Base-by-base conservation (phyloP, 2,329 filamentous ascomycete genomes). In the Macrophomina phaseolina region DNA sequence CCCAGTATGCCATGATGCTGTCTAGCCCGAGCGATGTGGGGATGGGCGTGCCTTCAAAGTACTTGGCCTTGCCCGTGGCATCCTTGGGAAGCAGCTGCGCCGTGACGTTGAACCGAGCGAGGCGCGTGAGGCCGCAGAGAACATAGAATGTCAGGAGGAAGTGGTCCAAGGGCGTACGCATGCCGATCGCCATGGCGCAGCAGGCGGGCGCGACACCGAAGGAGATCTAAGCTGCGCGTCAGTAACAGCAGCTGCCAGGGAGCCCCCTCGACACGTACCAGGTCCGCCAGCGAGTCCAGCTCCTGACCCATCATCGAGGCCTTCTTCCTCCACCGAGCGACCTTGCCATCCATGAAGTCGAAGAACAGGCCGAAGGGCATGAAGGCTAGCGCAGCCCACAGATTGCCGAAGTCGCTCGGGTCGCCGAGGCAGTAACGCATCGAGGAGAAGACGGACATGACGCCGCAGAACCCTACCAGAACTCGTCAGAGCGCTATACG, bases 271-370 rank as follows among this genome's bases (percentile, higher is more conserved):
- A 46, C 36, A 75, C 87, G 34, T 90, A 97, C 93, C 84, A 99
- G 79, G 78, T 99, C 95, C 65, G 95, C 95, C 56, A 99, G 85
- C 6, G 94, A 98, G 79, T 99, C 95, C 66, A 99, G 84, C 81
- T 99, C 95, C 80, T 97, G 94, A 12, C 95, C 95, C 94, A 99
- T 98, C 77, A 99, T 84, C 73, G 92, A 96, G 74, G 92, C 95
- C 89, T 97, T 99, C 82, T 93, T 91, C 78, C 95, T 89, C 95
- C 95, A 98, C 71, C 95, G 86, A 70, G 95, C 95, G 66, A 99
- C 94, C 77, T 94, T 95, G 76, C 95, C 95, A 79, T 99, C 95
- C 86, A 98, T 93, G 77, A 97, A 96, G 80, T 99, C 95, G 79
- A 98, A 98, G 83, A 98, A 97, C 12, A 98, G 84, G 5, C 93